Percentiles rank a stretch among this genome's conserved stretches.
Conservation (phyloP, 208 protist genomes). For the Crithidia thermophila region DNA sequence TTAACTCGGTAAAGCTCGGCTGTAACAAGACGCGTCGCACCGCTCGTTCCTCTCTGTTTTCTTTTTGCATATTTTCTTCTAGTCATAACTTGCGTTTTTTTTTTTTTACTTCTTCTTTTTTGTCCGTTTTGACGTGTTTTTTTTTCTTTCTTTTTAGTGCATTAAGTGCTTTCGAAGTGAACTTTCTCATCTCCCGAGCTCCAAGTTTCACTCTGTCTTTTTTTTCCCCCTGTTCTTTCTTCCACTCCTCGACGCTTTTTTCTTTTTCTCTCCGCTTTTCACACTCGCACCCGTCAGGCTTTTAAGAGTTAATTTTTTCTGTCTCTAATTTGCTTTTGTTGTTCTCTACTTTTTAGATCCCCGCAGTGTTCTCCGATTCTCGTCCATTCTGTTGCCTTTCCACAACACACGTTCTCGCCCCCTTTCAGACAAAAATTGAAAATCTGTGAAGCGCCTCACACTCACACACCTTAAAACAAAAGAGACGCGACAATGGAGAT, state of each 20-base stretch:
- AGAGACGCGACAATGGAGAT: constrained; percentile 25
- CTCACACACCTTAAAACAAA: not conserved
- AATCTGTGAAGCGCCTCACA: not conserved
- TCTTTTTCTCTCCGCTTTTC: no score
- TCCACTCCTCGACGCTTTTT: not conserved
- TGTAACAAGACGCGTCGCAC: no score
- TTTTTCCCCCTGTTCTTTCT: not conserved
- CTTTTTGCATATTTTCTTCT: constrained; percentile 8
- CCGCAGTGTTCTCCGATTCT: no score
- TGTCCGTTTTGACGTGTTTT: no score
- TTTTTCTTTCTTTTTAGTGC: constrained; percentile 9
- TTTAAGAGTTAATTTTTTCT: no score
- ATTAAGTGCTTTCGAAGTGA: not conserved
- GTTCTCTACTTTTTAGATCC: no score
- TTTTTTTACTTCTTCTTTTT: not conserved
- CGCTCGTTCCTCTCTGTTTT: not conserved
- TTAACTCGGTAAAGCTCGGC: no score
- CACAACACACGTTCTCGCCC: not conserved
- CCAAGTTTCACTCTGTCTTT: not conserved
- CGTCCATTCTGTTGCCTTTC: not conserved
- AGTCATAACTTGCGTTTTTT: not conserved
- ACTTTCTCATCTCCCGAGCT: not conserved
- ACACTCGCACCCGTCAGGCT: not conserved
- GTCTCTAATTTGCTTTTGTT: no score
- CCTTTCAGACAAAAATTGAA: not conserved